Conservation (phyloP, 2,329 filamentous ascomycete genomes). For the Fusarium haematococcum region DNA sequence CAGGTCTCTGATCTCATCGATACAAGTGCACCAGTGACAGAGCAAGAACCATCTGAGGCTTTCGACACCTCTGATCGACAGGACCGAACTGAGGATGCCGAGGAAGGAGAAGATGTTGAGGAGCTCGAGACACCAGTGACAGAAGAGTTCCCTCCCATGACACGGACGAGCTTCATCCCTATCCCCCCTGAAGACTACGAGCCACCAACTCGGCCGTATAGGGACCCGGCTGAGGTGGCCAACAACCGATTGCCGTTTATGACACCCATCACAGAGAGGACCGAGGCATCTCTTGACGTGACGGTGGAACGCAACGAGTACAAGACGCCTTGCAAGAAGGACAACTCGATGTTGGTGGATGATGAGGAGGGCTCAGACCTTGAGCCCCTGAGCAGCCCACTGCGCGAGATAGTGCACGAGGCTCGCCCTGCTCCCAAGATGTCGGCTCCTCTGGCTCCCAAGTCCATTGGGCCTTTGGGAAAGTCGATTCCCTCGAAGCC, state of each 20-base stretch:
- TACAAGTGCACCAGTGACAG: conserved; percentile 42
- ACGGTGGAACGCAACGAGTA: conserved; percentile 71
- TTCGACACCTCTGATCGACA: conserved; percentile 9
- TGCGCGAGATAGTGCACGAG: conserved; percentile 72
- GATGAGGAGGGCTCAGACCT: conserved; percentile 48
- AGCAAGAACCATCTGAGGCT: conserved; percentile 36
- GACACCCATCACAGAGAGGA: conserved; percentile 97
- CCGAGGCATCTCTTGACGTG: conserved; percentile 84
- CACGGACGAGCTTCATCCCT: conserved; percentile 78
- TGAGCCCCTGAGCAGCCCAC: conserved; percentile 75
- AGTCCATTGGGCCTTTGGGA: conserved; percentile 51
- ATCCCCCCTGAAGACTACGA: conserved; percentile 89
- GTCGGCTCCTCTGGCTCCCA: conserved; percentile 63
- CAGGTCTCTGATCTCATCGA: conserved; percentile 56
- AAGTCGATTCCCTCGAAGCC: conserved; percentile 53
- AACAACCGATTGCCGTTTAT: conserved; percentile 97
- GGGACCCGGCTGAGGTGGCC: conserved; percentile 81
- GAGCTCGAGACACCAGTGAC: conserved; percentile 56
- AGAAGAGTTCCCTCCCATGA: conserved; percentile 60
- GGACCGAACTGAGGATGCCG: conserved; percentile 35
- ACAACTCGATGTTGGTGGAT: conserved; percentile 45
- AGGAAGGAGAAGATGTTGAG: conserved; percentile 54
- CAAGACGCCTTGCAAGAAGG: conserved; percentile 81
- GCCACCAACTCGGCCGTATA: conserved; percentile 81
- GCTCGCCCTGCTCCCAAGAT: conserved; percentile 59